These are phyloP conservation scores for Baorangia bicolor DNA, from an alignment of 768 basidiomycete species.

Conservation along the genomic window DNA sequence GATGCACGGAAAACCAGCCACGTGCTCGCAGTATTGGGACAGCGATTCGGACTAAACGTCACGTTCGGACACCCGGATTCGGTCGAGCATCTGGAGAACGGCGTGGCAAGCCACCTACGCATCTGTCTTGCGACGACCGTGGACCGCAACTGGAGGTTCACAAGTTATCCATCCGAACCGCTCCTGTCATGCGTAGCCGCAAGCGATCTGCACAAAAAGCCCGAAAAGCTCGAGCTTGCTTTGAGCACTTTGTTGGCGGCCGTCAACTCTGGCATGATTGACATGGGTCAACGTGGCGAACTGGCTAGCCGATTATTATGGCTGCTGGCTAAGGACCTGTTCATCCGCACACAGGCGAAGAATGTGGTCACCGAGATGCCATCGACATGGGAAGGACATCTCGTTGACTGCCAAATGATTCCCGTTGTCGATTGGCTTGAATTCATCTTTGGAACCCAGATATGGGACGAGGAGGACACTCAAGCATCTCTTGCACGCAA, in stretches of 20 bases:
- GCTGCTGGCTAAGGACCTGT: slow-evolving; percentile 5
- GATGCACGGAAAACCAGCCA: too few species aligned
- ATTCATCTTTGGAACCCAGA: slow-evolving; percentile 5
- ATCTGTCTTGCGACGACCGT: slow-evolving; percentile 3
- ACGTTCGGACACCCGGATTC: slow-evolving; percentile 4
- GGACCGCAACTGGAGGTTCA: slow-evolving; percentile 11
- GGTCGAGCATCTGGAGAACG: neutral
- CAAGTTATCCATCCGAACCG: slow-evolving; percentile 18
- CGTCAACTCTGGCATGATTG: slow-evolving; percentile 8
- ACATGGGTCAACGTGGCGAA: slow-evolving; percentile 5
- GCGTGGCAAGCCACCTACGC: slow-evolving; percentile 15
- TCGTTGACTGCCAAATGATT: slow-evolving; percentile 14
- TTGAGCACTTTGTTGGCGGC: neutral
- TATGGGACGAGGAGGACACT: neutral
- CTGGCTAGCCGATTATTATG: slow-evolving; percentile 4
- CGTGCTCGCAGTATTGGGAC: neutral
- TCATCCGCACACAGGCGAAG: neutral
- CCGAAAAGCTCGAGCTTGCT: neutral
- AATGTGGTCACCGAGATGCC: neutral
- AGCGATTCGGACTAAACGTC: slow-evolving; percentile 4
- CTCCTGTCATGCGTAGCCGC: slow-evolving; percentile 15
- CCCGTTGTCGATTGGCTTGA: slow-evolving; percentile 10
- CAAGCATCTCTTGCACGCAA: neutral
- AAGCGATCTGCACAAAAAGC: neutral
- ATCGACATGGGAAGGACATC: slow-evolving; percentile 1